These are phyloP conservation scores for Xylariomycetidae sp. DNA, from an alignment of 2,329 filamentous ascomycete species.

Conservation along the genomic window DNA sequence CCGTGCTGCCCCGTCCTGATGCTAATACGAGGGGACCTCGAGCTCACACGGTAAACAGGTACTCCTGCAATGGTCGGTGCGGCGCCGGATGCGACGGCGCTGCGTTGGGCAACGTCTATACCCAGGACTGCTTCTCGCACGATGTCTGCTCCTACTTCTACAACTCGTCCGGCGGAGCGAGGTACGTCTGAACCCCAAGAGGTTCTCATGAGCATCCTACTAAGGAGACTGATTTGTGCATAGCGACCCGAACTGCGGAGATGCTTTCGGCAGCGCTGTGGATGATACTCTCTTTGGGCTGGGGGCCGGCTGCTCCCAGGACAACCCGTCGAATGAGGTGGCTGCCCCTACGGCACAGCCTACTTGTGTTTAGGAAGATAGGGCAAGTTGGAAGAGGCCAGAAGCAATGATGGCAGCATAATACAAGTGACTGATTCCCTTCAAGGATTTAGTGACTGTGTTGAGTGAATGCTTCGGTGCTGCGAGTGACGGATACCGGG, in stretches of 20 bases:
- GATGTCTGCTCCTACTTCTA: constrained; percentile 47
- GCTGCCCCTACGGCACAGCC: constrained; percentile 21
- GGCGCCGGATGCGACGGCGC: constrained; percentile 38
- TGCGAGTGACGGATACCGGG: no score
- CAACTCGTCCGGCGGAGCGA: constrained; percentile 38
- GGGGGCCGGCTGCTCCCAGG: constrained; percentile 28
- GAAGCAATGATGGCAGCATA: no score
- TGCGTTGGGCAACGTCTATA: constrained; percentile 41
- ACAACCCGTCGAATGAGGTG: constrained; percentile 26
- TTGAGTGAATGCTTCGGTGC: no score
- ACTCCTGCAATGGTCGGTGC: constrained; percentile 43
- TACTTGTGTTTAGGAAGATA: no score
- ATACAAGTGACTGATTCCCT: no score
- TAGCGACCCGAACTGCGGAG: constrained; percentile 43
- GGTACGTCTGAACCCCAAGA: constrained; percentile 27
- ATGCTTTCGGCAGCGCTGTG: constrained; percentile 34
- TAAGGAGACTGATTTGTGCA: not conserved
- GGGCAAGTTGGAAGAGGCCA: no score
- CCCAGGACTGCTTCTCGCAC: constrained; percentile 44
- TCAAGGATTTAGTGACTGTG: no score
- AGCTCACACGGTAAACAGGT: constrained; percentile 25
- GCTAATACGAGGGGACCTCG: not conserved
- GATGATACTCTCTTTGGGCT: constrained; percentile 36
- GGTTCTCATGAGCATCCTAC: not conserved
- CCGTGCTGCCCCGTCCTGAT: constrained; percentile 12